phyloP scores from a whole-genome alignment of 192 early-diverging fungal genomes.

The Coemansia sp. region DNA sequence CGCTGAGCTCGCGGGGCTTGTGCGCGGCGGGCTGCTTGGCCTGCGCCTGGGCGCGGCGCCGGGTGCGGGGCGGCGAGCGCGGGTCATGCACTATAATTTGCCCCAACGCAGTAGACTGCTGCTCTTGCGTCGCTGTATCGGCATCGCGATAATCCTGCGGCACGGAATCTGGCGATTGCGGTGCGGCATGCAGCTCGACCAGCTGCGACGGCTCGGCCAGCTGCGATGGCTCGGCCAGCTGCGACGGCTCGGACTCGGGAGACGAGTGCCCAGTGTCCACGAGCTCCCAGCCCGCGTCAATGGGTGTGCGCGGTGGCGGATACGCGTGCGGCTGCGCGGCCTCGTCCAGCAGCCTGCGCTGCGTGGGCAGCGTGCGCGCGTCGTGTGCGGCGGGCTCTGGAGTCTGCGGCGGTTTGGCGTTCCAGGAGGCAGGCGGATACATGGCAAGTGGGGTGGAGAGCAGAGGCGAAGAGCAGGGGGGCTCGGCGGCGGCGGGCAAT shows the following conservation, averaged over 20 bases:
- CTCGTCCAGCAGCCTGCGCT: not conserved
- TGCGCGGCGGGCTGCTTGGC: not conserved
- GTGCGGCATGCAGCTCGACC: slow-evolving; percentile 3
- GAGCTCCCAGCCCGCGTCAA: slow-evolving; percentile 38
- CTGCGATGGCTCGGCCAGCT: not conserved
- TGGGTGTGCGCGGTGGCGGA: slow-evolving; percentile 35
- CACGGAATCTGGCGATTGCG: no score
- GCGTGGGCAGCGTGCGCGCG: slow-evolving; percentile 2
- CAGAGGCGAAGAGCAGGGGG: not conserved
- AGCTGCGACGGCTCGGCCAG: not conserved
- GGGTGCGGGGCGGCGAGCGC: not conserved
- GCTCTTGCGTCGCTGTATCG: not conserved
- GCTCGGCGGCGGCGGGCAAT: not conserved
- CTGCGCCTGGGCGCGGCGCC: not conserved
- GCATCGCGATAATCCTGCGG: no score
- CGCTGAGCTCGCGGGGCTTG: slow-evolving; percentile 2
- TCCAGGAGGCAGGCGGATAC: slow-evolving; percentile 26
- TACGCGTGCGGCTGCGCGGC: slow-evolving; percentile 18
- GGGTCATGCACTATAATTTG: not conserved
- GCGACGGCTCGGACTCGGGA: no score
- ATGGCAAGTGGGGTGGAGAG: slow-evolving; percentile 2
- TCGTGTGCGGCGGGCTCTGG: slow-evolving; percentile 2
- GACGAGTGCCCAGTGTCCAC: slow-evolving; percentile 10
- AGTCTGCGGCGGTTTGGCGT: not conserved
- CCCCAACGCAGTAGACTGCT: not conserved